phyloP scores from a whole-genome alignment of 305 asterid genomes.

The Fraxinus latifolia region DNA sequence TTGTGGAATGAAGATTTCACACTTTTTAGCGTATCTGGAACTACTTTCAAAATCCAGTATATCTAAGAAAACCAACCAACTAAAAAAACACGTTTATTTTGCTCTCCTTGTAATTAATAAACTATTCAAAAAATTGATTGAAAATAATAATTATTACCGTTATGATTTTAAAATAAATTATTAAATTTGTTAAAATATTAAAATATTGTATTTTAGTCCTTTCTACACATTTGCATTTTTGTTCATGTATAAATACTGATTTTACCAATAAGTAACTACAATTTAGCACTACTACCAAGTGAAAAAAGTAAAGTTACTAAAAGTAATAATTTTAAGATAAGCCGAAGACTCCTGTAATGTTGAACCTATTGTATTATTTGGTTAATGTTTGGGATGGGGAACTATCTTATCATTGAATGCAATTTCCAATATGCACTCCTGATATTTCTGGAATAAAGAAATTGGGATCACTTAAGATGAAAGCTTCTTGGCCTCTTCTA shows the following conservation, averaged over 20 bases:
- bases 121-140: not conserved
- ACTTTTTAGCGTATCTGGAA: not conserved
- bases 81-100: not conserved
- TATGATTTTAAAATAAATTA: not conserved
- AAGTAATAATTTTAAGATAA: not conserved
- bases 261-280: not conserved
- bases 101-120: not conserved
- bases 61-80: not conserved
- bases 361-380: not conserved
- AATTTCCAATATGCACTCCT: conserved; percentile 6
- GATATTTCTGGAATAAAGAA: not conserved
- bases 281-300: not conserved
- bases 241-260: not conserved
- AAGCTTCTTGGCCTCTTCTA: not conserved
- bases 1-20: not conserved
- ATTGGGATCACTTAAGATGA: not conserved
- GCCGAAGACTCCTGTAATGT: not conserved
- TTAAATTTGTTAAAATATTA: not conserved
- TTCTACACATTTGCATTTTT: not conserved
- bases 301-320: not conserved
- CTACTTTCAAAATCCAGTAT: not conserved
- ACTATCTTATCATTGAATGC: not conserved
- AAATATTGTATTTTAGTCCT: not conserved
- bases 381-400: conserved; percentile 7
- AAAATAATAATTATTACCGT: not conserved